Percentiles rank a stretch among this genome's conserved stretches.
These are phyloP conservation scores for Arabidopsis lyrata DNA, from an alignment of 441 rosid genomes.

Conservation along the genomic window DNA sequence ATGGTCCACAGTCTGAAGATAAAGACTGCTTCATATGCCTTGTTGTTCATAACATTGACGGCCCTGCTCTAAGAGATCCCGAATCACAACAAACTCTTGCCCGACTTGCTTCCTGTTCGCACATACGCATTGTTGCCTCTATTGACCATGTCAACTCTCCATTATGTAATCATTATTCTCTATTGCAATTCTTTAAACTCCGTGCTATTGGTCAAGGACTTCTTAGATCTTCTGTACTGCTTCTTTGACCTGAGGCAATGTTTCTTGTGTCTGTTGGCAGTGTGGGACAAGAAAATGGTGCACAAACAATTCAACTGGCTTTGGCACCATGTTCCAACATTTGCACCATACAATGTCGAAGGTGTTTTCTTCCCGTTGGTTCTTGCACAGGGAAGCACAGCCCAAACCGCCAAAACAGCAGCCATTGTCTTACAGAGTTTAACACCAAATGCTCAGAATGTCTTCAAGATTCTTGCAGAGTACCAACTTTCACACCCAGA, in stretches of 20 bases:
- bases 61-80: conserved; percentile 69
- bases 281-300: conserved; percentile 99
- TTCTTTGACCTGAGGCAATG: conserved; percentile 17
- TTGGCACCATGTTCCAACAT: conserved; percentile 96
- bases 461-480: conserved; percentile 87
- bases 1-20: conserved; percentile 56
- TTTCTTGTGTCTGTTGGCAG: conserved; percentile 48
- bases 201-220: conserved; percentile 4
- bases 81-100: conserved; percentile 50
- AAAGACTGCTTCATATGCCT: conserved; percentile 66
- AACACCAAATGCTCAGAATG: conserved; percentile 93
- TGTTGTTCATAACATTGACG: conserved; percentile 88
- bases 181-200: neutral
- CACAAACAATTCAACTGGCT: conserved; percentile 88
- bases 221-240: neutral
- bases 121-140: conserved; percentile 80
- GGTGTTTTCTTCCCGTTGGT: conserved; percentile 85
- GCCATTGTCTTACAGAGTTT: conserved; percentile 87
- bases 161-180: conserved; percentile 62
- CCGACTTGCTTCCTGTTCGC: conserved; percentile 62
- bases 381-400: conserved; percentile 70
- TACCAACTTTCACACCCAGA: conserved; percentile 82
- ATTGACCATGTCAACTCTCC: conserved; percentile 92
- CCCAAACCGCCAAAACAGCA: conserved; percentile 83
- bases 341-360: conserved; percentile 79